Evolutionary conservation across 2,329 filamentous ascomycete species (phyloP), one percentile per base, ranked within the genome.

Genomic region (Albifimbria verrucaria): DNA sequence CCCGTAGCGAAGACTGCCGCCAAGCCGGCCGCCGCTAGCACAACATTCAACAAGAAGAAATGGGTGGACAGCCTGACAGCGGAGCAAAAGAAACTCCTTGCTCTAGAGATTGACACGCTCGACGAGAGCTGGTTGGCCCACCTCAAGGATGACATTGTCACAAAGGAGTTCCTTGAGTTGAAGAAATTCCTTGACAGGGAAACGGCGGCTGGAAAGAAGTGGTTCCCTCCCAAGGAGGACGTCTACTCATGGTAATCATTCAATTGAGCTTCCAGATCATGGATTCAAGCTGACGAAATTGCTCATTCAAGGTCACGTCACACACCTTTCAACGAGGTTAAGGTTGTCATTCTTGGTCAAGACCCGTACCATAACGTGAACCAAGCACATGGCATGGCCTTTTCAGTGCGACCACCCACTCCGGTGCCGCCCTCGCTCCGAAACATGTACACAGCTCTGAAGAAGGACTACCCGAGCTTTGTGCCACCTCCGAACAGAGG

Each of bases 321-420:
- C 70, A 97, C 93, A 1, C 92, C 94, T 7, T 86, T 99, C 62
- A 77, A 87, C 74, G 87, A 80, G 15, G 92, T 97, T 69, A 96
- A 96, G 71, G 89, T 89, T 53, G 92, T 99, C 55, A 92, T 99
- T 65, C 73, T 97, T 51, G 94, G 94, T 59, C 94, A 99, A 75
- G 94, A 99, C 69, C 94, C 94, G 3, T 99, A 99, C 72, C 94
- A 99, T 77, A 96, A 96, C 69, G 71, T 85, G 69, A 95, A 95
- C 71, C 94, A 99, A 78, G 94, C 94, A 49, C 94, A 97, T 71
- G 94, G 94, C 43, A 86, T 99, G 54, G 93, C 90, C 68, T 99
- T 99, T 79, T 96, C 91, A 47, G 92, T 97, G 52, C 89, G 90
- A 10, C 87, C 93, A 3, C 94, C 94, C 0, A 96, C 91, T 0